A percentile compares a stretch with the other conserved stretches of the same genome.
Conservation (phyloP, 2,329 filamentous ascomycete genomes). For the Fusarium robinianum region DNA sequence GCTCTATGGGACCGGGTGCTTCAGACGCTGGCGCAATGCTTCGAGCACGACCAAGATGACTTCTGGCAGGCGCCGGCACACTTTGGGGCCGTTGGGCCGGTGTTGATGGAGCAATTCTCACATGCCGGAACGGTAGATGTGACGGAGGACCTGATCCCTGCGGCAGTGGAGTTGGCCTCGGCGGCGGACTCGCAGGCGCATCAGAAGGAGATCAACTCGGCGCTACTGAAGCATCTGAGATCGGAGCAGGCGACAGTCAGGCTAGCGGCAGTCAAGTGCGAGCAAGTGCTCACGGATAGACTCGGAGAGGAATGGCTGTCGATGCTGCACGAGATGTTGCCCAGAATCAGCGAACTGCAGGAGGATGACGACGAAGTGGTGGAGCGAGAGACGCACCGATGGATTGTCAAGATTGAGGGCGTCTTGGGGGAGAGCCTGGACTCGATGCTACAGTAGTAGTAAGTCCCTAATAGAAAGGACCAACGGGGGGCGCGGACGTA, state of each 20-base stretch:
- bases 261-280: constrained; percentile 78
- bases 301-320: constrained; percentile 93
- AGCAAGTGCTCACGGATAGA: constrained; percentile 77
- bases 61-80: constrained; percentile 95
- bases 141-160: constrained; percentile 65
- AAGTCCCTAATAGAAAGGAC: constrained; percentile 28
- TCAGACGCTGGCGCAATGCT: constrained; percentile 72
- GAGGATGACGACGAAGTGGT: constrained; percentile 96
- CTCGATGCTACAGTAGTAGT: constrained; percentile 79
- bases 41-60: constrained; percentile 88
- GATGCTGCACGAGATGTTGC: constrained; percentile 91
- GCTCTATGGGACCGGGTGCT: constrained; percentile 73
- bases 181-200: constrained; percentile 86
- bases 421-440: constrained; percentile 90
- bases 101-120: constrained; percentile 70
- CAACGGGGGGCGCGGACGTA: no score
- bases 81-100: constrained; percentile 72
- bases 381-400: constrained; percentile 84
- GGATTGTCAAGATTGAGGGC: constrained; percentile 89
- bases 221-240: constrained; percentile 77
- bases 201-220: constrained; percentile 83
- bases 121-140: constrained; percentile 52
- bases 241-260: constrained; percentile 73
- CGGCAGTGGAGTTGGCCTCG: constrained; percentile 77
- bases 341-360: constrained; percentile 91